phyloP scores from a whole-genome alignment of 2,329 filamentous ascomycete species.

The Camptophora hylomeconis region DNA sequence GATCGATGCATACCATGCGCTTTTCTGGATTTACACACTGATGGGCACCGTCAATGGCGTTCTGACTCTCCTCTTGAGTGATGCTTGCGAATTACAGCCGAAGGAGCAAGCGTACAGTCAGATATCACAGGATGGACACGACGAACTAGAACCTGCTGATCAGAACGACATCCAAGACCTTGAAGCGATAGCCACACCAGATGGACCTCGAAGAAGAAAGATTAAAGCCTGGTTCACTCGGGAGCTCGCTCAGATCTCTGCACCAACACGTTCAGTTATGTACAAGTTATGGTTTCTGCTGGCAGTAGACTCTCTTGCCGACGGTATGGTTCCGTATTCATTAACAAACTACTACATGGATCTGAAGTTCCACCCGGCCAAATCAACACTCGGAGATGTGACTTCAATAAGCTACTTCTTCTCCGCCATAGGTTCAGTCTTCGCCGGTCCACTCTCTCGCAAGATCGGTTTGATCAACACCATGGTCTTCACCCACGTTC shows the following conservation, averaged over 20 bases:
- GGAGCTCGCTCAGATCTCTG: conserved; percentile 42
- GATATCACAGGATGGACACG: conserved; percentile 14
- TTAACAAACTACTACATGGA: conserved; percentile 48
- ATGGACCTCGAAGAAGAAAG: not conserved
- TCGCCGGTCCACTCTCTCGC: conserved; percentile 45
- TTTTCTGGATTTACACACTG: conserved; percentile 45
- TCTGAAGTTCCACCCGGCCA: conserved; percentile 40
- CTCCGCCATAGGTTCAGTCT: conserved; percentile 39
- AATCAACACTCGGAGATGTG: conserved; percentile 48
- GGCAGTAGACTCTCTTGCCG: conserved; percentile 50
- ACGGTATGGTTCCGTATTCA: conserved; percentile 50
- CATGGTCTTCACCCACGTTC: conserved; percentile 51
- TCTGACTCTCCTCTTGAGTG: conserved; percentile 34
- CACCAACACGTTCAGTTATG: conserved; percentile 44
- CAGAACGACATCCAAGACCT: not conserved
- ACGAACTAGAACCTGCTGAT: conserved; percentile 1
- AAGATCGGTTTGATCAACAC: conserved; percentile 51
- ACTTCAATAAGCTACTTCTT: conserved; percentile 43
- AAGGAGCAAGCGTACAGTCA: conserved; percentile 15
- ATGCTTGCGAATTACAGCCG: conserved; percentile 36
- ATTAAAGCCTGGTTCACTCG: conserved; percentile 8
- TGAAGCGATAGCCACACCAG: conserved; percentile 1
- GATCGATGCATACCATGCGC: conserved; percentile 41
- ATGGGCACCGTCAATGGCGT: conserved; percentile 42
- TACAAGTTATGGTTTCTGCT: conserved; percentile 53